Base-by-base conservation (phyloP, 2,329 filamentous ascomycete species). In the Thielaviopsis populi region DNA sequence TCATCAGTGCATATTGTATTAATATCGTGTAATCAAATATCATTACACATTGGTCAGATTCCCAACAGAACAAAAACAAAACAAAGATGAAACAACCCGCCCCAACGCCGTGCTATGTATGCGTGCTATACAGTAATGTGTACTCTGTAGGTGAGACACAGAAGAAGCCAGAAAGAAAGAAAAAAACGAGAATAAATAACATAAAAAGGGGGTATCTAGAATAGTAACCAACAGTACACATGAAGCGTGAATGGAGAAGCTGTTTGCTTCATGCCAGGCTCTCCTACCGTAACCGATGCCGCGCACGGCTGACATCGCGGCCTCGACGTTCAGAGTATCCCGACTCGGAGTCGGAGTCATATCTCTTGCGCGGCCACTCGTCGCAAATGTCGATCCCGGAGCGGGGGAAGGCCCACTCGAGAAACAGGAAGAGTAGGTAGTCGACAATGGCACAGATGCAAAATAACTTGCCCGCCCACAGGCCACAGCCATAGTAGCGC, bases 381-480 rank as follows among this genome's bases (percentile, higher is more conserved):
- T 87, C 85, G 59, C 89, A 91, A 66, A 94, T 84, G 70, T 99
- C 94, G 68, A 99, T 97, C 50, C 84, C 82, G 43, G 88, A 85
- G 65, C 91, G 79, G 0, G 94, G 94, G 67, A 88, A 91, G 77
- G 84, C 88, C 74, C 95, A 83, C 73, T 99, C 94, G 62, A 96
- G 78, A 59, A 95, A 83, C 59, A 96, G 79, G 70, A 91, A 96
- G 62, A 99, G 81, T 59, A 99, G 75, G 70, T 96, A 99, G 74
- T 99, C 94, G 61, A 99, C 86, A 65, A 97, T 85, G 11, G 91
- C 91, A 68, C 92, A 96, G 1, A 99, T 78, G 70, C 94, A 96
- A 71, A 99, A 99, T 8, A 99, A 78, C 75, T 99, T 99, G 42
- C 94, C 94, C 0, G 94, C 94, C 94, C 94, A 99, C 60, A 97